phyloP scores from a whole-genome alignment of 192 early-diverging fungal genomes.

The Podila verticillata region DNA sequence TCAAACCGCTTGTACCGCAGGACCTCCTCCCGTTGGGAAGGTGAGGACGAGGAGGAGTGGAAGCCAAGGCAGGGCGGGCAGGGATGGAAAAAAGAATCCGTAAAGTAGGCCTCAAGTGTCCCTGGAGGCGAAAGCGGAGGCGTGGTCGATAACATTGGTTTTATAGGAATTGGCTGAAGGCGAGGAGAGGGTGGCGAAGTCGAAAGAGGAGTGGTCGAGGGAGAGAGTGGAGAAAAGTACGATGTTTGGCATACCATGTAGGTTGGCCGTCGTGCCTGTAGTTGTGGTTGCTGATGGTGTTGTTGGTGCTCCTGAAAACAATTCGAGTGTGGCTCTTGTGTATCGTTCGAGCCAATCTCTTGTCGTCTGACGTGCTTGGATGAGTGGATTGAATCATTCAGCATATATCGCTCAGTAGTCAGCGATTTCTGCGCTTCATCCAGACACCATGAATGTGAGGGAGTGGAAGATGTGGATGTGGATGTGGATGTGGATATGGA shows the following conservation, averaged over 20 bases:
- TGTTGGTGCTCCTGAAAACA: background rate
- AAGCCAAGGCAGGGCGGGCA: conserved; percentile 21
- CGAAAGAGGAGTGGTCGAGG: background rate
- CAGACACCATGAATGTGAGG: background rate
- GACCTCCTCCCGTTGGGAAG: background rate
- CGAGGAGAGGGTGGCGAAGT: background rate
- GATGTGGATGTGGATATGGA: too few relatives aligned
- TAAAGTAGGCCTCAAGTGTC: conserved; percentile 7
- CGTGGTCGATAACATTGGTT: background rate
- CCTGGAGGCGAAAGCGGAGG: background rate
- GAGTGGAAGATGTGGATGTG: too few relatives aligned
- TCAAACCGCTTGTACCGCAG: background rate
- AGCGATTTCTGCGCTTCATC: background rate
- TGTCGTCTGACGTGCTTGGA: too few relatives aligned
- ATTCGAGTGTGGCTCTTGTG: background rate
- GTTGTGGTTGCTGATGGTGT: conserved; percentile 8
- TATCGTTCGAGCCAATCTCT: too few relatives aligned
- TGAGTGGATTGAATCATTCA: too few relatives aligned
- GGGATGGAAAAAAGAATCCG: background rate
- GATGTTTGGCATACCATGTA: background rate
- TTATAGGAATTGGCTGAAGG: background rate
- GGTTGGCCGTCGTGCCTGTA: background rate
- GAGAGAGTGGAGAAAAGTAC: background rate
- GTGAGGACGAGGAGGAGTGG: conserved; percentile 6
- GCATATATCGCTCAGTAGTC: background rate